Evolutionary conservation across 1,284 basidiomycete genomes (phyloP).

Genomic region (Cryptococcus sp.): DNA sequence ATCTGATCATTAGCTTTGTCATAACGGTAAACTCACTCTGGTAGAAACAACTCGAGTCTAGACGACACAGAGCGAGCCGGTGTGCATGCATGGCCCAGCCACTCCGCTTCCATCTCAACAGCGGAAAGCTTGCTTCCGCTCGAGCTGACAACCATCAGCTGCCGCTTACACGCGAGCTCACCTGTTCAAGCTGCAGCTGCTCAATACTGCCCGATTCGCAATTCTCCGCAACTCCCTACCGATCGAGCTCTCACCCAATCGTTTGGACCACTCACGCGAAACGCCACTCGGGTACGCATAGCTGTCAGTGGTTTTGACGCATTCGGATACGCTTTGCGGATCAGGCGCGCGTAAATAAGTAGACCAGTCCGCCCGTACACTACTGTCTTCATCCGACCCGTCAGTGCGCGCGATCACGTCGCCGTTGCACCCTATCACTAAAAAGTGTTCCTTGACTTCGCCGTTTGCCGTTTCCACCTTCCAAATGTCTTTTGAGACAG

Average conservation of each 20-base stretch:
- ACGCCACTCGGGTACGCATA: constrained; percentile 30
- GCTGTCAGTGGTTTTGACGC: constrained; percentile 32
- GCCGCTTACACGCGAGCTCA: constrained; percentile 8
- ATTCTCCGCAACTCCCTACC: constrained; percentile 5
- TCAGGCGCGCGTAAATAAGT: too few relatives aligned
- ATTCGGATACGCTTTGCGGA: constrained; percentile 1
- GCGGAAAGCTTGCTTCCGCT: constrained; percentile 29
- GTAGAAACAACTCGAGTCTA: constrained; percentile 35
- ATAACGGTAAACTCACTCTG: constrained; percentile 32
- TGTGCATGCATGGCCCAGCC: constrained; percentile 11
- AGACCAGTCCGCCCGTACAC: not conserved
- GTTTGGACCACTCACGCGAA: constrained; percentile 21
- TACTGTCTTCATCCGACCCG: too few relatives aligned
- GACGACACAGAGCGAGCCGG: not conserved
- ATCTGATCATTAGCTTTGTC: constrained; percentile 21
- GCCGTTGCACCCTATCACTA: constrained; percentile 26
- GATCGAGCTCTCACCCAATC: not conserved
- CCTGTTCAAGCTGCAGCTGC: constrained; percentile 40
- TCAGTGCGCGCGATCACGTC: constrained; percentile 19
- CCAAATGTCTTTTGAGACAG: constrained; percentile 26
- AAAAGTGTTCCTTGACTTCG: not conserved
- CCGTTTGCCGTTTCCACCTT: constrained; percentile 8
- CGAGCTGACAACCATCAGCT: constrained; percentile 25
- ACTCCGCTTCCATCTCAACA: constrained; percentile 36
- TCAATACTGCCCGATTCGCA: constrained; percentile 30